phyloP scores from a whole-genome alignment of 2,329 filamentous ascomycete genomes.

The Botrytis hyacinthi region DNA sequence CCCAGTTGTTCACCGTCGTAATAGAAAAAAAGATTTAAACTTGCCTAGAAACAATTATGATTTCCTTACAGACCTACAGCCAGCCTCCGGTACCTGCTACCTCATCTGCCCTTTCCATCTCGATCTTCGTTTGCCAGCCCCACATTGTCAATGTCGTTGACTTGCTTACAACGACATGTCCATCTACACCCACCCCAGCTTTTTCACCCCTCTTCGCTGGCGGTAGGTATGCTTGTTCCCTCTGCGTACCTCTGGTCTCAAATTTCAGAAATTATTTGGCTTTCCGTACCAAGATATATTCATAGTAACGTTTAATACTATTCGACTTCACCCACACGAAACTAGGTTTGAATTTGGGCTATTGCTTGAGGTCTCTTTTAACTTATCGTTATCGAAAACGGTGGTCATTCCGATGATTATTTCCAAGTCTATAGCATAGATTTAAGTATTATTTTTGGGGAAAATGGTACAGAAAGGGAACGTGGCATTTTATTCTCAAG shows the following conservation, averaged over 20 bases:
- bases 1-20: neutral
- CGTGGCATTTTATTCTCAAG: neutral
- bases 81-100: neutral
- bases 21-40: neutral
- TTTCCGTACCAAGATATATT: neutral
- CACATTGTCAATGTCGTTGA: neutral
- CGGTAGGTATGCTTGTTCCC: neutral
- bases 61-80: neutral
- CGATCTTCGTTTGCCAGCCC: neutral
- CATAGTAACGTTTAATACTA: neutral
- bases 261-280: neutral
- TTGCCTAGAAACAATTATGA: neutral
- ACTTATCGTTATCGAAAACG: neutral
- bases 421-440: neutral
- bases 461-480: neutral
- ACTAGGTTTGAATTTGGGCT: neutral
- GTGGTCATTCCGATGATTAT: neutral
- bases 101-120: neutral
- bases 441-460: neutral
- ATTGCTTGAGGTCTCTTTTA: neutral
- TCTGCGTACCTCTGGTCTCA: neutral
- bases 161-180: neutral
- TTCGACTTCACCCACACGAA: neutral
- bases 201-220: neutral
- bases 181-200: neutral